These are phyloP conservation scores for Xylaria acuta DNA, from an alignment of 495 filamentous ascomycete species.

Conservation along the genomic window DNA sequence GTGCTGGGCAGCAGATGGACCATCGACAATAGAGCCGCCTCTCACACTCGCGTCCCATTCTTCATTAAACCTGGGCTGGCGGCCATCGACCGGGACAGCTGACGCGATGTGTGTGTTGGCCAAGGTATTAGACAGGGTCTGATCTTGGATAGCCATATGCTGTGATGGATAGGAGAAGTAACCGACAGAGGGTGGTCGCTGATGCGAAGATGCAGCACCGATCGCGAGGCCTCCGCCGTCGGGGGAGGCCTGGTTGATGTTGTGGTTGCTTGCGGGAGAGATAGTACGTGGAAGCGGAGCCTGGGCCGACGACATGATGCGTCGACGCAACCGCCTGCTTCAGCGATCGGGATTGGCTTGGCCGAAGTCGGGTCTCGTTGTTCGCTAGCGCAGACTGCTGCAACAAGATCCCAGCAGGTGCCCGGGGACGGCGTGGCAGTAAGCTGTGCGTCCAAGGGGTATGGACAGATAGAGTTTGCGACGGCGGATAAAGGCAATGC, in stretches of 20 bases:
- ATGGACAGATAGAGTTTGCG: slow-evolving; percentile 14
- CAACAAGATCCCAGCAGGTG: not conserved
- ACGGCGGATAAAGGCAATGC: not conserved
- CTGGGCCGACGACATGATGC: slow-evolving; percentile 32
- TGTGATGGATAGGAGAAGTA: slow-evolving; percentile 38
- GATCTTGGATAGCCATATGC: slow-evolving; percentile 39
- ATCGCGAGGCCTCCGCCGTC: slow-evolving; percentile 26
- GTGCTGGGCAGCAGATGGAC: slow-evolving; percentile 32
- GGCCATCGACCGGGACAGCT: slow-evolving; percentile 36
- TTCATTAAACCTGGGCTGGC: slow-evolving; percentile 63
- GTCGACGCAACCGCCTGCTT: slow-evolving; percentile 25
- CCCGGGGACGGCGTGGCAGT: not conserved
- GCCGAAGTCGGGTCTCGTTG: not conserved
- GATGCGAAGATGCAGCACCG: slow-evolving; percentile 24
- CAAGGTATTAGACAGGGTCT: slow-evolving; percentile 51
- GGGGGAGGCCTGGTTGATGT: slow-evolving; percentile 35
- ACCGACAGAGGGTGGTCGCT: slow-evolving; percentile 31
- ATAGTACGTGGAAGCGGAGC: slow-evolving; percentile 27
- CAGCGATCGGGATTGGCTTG: not conserved
- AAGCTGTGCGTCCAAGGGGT: not conserved
- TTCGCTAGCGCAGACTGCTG: not conserved
- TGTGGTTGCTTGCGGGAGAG: slow-evolving; percentile 27
- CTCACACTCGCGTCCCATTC: slow-evolving; percentile 75
- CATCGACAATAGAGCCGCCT: slow-evolving; percentile 65
- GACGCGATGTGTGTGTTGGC: slow-evolving; percentile 48